Evolutionary conservation across 768 basidiomycete species (phyloP).

Genomic region (Amanita thiersii): DNA sequence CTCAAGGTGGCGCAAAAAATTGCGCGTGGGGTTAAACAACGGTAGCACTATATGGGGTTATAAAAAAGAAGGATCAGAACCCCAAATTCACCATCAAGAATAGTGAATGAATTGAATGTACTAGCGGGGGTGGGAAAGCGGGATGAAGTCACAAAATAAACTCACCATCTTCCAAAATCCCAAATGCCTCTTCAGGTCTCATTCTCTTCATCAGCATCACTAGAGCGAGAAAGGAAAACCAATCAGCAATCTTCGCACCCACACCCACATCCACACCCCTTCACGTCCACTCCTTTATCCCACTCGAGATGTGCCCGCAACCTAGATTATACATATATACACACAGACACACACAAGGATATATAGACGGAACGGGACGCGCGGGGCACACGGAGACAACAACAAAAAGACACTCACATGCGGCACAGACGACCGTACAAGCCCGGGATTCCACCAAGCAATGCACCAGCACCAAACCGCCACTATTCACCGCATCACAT

Average conservation of each 20-base stretch:
- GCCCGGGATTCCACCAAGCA: constrained; percentile 46
- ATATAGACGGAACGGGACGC: no score
- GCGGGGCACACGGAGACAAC: neutral
- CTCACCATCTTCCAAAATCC: constrained; percentile 35
- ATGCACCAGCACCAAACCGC: constrained; percentile 46
- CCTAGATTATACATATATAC: no score
- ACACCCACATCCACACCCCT: no score
- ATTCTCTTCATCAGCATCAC: constrained; percentile 39
- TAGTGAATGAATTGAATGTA: no score
- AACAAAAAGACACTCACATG: constrained; percentile 29
- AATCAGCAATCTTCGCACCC: constrained; percentile 1
- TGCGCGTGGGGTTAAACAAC: constrained; percentile 40
- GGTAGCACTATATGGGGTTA: constrained; percentile 34
- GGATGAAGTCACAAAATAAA: no score
- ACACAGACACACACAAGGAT: no score
- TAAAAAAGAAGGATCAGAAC: neutral
- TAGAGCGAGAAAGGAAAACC: constrained; percentile 13
- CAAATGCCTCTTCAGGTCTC: constrained; percentile 29
- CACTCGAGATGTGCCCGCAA: no score
- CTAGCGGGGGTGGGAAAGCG: no score
- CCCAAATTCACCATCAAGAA: neutral
- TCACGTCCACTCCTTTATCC: no score
- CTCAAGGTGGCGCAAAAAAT: constrained; percentile 39
- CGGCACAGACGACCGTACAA: constrained; percentile 44
- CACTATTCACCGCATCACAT: constrained; percentile 27